Evolutionary conservation across 1,284 basidiomycete species (phyloP).

Genomic region (Testicularia cyperi): DNA sequence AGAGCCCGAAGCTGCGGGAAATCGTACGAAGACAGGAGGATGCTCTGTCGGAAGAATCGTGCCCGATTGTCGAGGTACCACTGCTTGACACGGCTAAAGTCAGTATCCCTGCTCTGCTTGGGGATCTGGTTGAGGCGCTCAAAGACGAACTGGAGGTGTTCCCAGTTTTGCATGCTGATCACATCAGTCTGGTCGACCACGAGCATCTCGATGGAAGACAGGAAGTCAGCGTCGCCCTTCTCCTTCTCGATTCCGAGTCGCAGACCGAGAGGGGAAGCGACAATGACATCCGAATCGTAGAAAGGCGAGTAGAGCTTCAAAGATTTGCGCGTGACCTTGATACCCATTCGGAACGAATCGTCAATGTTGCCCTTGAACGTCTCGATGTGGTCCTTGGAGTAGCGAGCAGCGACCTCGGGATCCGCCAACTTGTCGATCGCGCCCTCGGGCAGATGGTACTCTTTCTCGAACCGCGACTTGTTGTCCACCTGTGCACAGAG

Average conservation of each 20-base stretch:
- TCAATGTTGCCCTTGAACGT: slow-evolving; percentile 97
- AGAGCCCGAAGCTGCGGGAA: slow-evolving; percentile 82
- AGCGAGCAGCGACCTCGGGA: slow-evolving; percentile 65
- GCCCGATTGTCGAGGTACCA: slow-evolving; percentile 95
- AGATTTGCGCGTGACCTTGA: slow-evolving; percentile 88
- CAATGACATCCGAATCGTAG: slow-evolving; percentile 85
- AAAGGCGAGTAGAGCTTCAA: slow-evolving; percentile 85
- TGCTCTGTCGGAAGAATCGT: slow-evolving; percentile 75
- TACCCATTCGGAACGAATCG: slow-evolving; percentile 87
- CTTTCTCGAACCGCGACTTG: slow-evolving; percentile 74
- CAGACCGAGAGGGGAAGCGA: slow-evolving; percentile 89
- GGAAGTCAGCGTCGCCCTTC: slow-evolving; percentile 73
- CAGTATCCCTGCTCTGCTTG: slow-evolving; percentile 85
- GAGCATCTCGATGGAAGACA: slow-evolving; percentile 90
- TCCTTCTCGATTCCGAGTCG: slow-evolving; percentile 92
- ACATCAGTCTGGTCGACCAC: slow-evolving; percentile 91
- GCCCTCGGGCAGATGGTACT: slow-evolving; percentile 79
- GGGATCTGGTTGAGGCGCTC: slow-evolving; percentile 83
- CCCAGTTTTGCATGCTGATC: slow-evolving; percentile 98
- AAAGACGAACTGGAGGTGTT: slow-evolving; percentile 88
- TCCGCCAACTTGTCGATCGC: slow-evolving; percentile 77
- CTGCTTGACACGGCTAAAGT: slow-evolving; percentile 94
- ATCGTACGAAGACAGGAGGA: slow-evolving; percentile 84
- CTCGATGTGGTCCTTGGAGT: slow-evolving; percentile 85
- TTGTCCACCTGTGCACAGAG: slow-evolving; percentile 64